Evolutionary conservation across 805 yeast species (phyloP).

Genomic region (Candida odintsovae): DNA sequence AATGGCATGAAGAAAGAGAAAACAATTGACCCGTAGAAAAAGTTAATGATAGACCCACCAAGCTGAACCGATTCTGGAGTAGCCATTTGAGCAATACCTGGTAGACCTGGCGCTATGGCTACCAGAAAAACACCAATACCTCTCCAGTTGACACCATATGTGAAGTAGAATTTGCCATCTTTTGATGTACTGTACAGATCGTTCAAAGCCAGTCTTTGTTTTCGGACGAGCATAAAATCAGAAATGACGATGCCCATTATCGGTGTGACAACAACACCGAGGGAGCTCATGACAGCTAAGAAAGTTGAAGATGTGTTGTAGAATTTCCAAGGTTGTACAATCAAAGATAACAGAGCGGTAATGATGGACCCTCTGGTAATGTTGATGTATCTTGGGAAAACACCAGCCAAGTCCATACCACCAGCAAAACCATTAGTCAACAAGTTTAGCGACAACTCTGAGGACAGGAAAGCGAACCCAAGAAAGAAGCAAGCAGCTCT

Average conservation of each 20-base stretch:
- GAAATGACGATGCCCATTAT: constrained; percentile 29
- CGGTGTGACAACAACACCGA: constrained; percentile 33
- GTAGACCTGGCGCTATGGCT: constrained; percentile 31
- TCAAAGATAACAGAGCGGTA: constrained; percentile 31
- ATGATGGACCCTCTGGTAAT: constrained; percentile 33
- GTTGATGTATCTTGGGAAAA: constrained; percentile 21
- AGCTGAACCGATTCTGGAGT: constrained; percentile 18
- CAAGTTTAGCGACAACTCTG: constrained; percentile 31
- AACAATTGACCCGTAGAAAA: constrained; percentile 26
- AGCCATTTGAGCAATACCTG: constrained; percentile 31
- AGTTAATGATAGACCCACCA: constrained; percentile 20
- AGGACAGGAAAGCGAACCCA: constrained; percentile 29
- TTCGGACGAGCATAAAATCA: constrained; percentile 31
- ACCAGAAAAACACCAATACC: constrained; percentile 24
- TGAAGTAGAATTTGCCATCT: constrained; percentile 25
- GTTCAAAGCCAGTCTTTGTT: constrained; percentile 25
- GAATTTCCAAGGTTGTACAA: constrained; percentile 34
- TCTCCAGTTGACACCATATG: constrained; percentile 28
- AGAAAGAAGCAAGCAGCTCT: constrained; percentile 38
- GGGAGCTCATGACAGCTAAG: constrained; percentile 32
- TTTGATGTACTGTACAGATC: constrained; percentile 28
- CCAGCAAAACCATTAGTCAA: constrained; percentile 34
- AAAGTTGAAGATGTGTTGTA: constrained; percentile 32
- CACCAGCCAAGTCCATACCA: constrained; percentile 24
- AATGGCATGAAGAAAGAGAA: constrained; percentile 27